Base-by-base conservation (phyloP, 768 basidiomycete genomes). In the Tephrocybe sp. region DNA sequence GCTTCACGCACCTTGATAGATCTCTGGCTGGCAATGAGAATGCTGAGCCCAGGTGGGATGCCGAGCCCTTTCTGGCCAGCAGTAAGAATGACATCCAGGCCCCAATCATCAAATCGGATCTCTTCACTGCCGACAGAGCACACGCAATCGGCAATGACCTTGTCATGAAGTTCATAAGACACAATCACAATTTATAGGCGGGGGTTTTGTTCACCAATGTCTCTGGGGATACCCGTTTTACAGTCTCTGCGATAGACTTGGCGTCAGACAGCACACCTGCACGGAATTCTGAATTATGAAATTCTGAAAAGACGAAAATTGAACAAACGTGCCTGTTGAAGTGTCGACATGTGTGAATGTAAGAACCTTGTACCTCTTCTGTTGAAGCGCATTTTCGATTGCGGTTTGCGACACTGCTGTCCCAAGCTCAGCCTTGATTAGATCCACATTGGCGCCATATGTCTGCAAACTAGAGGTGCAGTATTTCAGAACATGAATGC, bases 291-390 rank as follows among this genome's bases (percentile, higher is more conserved):
- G 25, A 26, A 15, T 5, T 3, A 17, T 21, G n/a, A 9, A 15
- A 36, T 36, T 9, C 18, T 20, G 3, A 3, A 3, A 20, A 14
- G 37, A 30, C 23, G 39, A 30, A 21, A 36, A 15, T 42, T 5
- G 23, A 44, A 52, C n/a, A 32, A n/a, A 64, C 70, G 40, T 45
- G 78, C 85, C 85, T 39, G 90, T 92, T 4, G 88, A 93, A 7
- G 92, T 95, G 67, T 97, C 93, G 49, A 97, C 96, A 63, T 99
- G 97, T 1, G 97, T 98, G 62, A 99, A 83, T 4, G 93, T 93
- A 58, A 98, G 70, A 47, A 94, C 60, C 68, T 95, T 96, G 79
- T 91, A 97, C 60, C 83, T 84, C 68, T 90, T 90, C 54, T 78
- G 71, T 68, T 79, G 78, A 26, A 98, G 79, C 0, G 89, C 90